Evolutionary conservation across 2,329 filamentous ascomycete species (phyloP).

Genomic region (Eutypella sp.): DNA sequence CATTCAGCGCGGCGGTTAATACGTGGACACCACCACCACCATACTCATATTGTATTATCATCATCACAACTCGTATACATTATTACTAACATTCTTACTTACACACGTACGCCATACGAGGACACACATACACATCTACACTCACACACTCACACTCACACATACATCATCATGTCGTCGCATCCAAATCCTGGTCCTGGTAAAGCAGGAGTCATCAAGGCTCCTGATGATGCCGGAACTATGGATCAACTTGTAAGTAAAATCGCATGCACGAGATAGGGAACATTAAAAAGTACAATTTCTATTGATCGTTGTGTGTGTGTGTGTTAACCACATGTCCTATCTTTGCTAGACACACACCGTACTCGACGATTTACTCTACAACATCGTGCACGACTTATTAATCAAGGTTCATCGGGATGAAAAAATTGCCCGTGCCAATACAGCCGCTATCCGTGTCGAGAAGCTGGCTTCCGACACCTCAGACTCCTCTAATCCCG

Average conservation of each 20-base stretch:
- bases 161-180: slow-evolving; percentile 2
- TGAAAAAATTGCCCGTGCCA: slow-evolving; percentile 69
- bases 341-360: slow-evolving; percentile 47
- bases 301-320: too few relatives aligned
- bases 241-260: slow-evolving; percentile 59
- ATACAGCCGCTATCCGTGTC: slow-evolving; percentile 59
- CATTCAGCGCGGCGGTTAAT: too few relatives aligned
- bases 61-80: too few relatives aligned
- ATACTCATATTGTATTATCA: too few relatives aligned
- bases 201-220: slow-evolving; percentile 53
- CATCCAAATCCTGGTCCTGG: slow-evolving; percentile 35
- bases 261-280: too few relatives aligned
- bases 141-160: neutral
- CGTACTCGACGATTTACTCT: slow-evolving; percentile 69
- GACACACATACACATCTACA: too few relatives aligned
- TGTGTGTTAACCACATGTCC: slow-evolving; percentile 1
- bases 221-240: slow-evolving; percentile 44
- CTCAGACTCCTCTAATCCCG: slow-evolving; percentile 47
- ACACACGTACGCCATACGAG: too few relatives aligned
- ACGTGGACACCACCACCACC: too few relatives aligned
- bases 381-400: slow-evolving; percentile 72
- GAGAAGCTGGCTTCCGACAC: slow-evolving; percentile 56
- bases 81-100: too few relatives aligned
- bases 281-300: too few relatives aligned
- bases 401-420: slow-evolving; percentile 70